These are phyloP conservation scores for Leishmania arabica DNA, from an alignment of 208 protist genomes.

Conservation along the genomic window DNA sequence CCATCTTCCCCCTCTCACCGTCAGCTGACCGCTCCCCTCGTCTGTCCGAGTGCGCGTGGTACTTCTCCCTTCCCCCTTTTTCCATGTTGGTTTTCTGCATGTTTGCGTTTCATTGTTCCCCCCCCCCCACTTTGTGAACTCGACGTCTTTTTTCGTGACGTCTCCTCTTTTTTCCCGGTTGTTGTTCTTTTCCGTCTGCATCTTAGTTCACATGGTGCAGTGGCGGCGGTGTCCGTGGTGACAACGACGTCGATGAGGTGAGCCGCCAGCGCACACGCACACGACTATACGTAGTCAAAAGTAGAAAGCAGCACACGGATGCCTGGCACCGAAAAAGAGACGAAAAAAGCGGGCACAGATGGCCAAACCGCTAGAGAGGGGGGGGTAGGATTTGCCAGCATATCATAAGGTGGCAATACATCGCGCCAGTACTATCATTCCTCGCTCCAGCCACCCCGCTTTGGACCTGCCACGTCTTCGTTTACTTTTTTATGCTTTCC, in stretches of 20 bases:
- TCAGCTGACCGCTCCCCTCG: not conserved
- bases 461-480: not conserved
- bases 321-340: not conserved
- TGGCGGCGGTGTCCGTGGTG: not conserved
- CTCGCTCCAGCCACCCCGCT: not conserved
- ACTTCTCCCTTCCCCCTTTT: not conserved
- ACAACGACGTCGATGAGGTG: not conserved
- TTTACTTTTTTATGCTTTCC: not conserved
- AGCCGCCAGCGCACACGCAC: not conserved
- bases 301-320: not conserved
- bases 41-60: not conserved
- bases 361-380: not conserved
- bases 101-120: not conserved
- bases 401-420: not conserved
- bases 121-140: not conserved
- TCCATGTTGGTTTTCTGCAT: not conserved
- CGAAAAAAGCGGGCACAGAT: not conserved
- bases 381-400: not conserved
- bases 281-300: not conserved
- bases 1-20: not conserved
- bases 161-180: not conserved
- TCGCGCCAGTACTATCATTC: not conserved
- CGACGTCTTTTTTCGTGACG: not conserved
- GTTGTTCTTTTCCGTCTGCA: not conserved
- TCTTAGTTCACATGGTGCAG: not conserved